A percentile compares a stretch with the other conserved stretches of the same genome.
phyloP scores from a whole-genome alignment of 2,329 filamentous ascomycete genomes.

The Dothistroma septosporum region DNA sequence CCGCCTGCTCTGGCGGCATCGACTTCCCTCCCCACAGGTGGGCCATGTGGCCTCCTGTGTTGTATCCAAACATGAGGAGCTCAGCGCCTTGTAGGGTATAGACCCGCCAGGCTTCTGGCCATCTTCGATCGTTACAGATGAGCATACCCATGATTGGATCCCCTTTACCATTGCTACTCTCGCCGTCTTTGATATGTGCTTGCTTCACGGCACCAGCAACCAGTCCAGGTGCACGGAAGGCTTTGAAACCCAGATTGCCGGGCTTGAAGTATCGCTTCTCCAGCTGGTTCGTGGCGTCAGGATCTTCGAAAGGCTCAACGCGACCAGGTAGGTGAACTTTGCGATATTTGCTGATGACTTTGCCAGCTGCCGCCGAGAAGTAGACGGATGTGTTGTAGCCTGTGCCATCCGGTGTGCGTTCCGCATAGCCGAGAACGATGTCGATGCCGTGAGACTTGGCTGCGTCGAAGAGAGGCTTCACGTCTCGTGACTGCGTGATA shows the following conservation, averaged over 20 bases:
- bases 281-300: slow-evolving; percentile 50
- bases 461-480: slow-evolving; percentile 48
- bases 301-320: slow-evolving; percentile 48
- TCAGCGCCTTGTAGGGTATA: slow-evolving; percentile 52
- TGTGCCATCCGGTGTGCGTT: slow-evolving; percentile 43
- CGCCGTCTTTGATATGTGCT: slow-evolving; percentile 18
- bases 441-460: slow-evolving; percentile 49
- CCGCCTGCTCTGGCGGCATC: slow-evolving; percentile 45
- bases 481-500: slow-evolving; percentile 41
- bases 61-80: slow-evolving; percentile 48
- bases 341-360: slow-evolving; percentile 51
- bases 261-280: slow-evolving; percentile 55
- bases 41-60: slow-evolving; percentile 42
- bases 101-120: slow-evolving; percentile 52
- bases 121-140: slow-evolving; percentile 52
- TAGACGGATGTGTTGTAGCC: slow-evolving; percentile 53
- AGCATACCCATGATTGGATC: slow-evolving; percentile 54
- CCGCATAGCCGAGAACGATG: slow-evolving; percentile 52
- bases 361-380: slow-evolving; percentile 43
- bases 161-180: slow-evolving; percentile 36
- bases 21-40: slow-evolving; percentile 43
- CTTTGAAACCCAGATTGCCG: slow-evolving; percentile 51
- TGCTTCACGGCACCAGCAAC: slow-evolving; percentile 39
- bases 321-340: slow-evolving; percentile 55
- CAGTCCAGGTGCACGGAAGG: slow-evolving; percentile 50